Base-by-base conservation (phyloP, 1,139 yeast species). In the Debaryomyces robertsiae region DNA sequence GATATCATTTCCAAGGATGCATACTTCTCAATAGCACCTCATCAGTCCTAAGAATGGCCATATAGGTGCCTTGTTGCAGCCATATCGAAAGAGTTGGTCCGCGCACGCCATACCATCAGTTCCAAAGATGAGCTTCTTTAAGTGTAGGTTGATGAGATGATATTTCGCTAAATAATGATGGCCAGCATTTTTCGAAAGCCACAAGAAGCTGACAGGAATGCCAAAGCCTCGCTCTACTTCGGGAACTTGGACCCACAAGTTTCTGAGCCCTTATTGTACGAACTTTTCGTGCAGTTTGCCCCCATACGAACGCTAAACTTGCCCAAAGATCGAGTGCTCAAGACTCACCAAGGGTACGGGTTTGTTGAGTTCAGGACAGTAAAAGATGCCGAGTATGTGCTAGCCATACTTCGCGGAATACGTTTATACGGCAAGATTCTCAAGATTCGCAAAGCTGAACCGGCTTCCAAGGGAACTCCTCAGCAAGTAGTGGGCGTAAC, bases 311-410 rank as follows among this genome's bases (percentile, higher is more conserved):
- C 79, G 25, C 73, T 93, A 9, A 76, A 84, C 50, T 69, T 93
- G 52, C 98, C 98, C 4, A 82, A 81, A 53, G 97, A 90, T 56
- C 72, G 91, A 48, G 73, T 89, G 4, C 66, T 80, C 31, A 79
- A 79, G 46, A 70, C 77, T 2, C 90, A 85, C 54, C 95, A 85
- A 55, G 98, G 97, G 13, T 93, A 73, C 63, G 98, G 96, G 9
- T 93, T 93, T 63, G 83, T 87, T 2, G 95, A 88, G 57, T 84
- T 86, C 53, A 65, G 72, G 40, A 68, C 73, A 9, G 65, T 66
- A 2, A 69, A 63, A 16, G 96, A 90, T 53, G 84, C 88, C 0
- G 84, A 81, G 11, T 93, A 91, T 55, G 89, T 83, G 1, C 61
- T 77, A 27, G 73, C 77, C 44, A 64, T 87, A 1, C 63, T 88